A percentile compares a stretch with the other conserved stretches of the same genome.
These are phyloP conservation scores for Auricularia cornea DNA, from an alignment of 768 basidiomycete species.

Conservation along the genomic window DNA sequence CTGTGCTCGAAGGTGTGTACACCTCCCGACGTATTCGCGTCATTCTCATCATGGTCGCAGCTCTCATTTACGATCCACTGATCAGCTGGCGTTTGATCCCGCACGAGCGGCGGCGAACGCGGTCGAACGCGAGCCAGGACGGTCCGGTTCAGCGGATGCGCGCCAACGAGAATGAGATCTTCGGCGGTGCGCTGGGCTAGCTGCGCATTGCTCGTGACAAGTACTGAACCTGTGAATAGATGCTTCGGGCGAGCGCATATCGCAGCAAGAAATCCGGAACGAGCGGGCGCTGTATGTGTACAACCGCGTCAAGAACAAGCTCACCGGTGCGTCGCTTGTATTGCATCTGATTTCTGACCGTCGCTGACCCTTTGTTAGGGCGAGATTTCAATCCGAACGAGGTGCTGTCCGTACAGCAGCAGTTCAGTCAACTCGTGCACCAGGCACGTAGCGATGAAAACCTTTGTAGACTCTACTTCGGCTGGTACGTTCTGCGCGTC, in stretches of 20 bases:
- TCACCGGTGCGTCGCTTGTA: constrained; percentile 24
- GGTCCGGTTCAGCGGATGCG: constrained; percentile 22
- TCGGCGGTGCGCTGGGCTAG: constrained; percentile 28
- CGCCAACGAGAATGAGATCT: constrained; percentile 32
- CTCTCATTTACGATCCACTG: constrained; percentile 42
- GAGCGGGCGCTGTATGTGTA: constrained; percentile 35
- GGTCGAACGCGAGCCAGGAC: constrained; percentile 4
- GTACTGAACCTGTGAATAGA: constrained; percentile 10
- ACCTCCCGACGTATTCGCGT: not conserved
- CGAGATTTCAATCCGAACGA: constrained; percentile 38
- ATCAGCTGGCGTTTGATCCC: constrained; percentile 34
- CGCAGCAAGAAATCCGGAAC: constrained; percentile 32
- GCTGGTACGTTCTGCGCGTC: constrained; percentile 21
- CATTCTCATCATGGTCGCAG: not conserved
- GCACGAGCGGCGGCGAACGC: constrained; percentile 17
- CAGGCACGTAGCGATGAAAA: constrained; percentile 38
- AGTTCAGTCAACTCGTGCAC: constrained; percentile 36
- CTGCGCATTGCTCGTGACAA: too few relatives aligned
- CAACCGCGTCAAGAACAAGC: constrained; percentile 37
- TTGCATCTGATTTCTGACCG: too few relatives aligned
- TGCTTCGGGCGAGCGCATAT: constrained; percentile 17
- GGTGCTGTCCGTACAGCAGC: constrained; percentile 30
- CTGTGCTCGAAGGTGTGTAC: constrained; percentile 32
- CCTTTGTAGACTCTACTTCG: constrained; percentile 35
- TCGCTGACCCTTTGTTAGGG: constrained; percentile 14